Percentiles rank a stretch among this genome's conserved stretches.
Conservation (phyloP, 2,329 filamentous ascomycete species). For the Chaetomium sp. region DNA sequence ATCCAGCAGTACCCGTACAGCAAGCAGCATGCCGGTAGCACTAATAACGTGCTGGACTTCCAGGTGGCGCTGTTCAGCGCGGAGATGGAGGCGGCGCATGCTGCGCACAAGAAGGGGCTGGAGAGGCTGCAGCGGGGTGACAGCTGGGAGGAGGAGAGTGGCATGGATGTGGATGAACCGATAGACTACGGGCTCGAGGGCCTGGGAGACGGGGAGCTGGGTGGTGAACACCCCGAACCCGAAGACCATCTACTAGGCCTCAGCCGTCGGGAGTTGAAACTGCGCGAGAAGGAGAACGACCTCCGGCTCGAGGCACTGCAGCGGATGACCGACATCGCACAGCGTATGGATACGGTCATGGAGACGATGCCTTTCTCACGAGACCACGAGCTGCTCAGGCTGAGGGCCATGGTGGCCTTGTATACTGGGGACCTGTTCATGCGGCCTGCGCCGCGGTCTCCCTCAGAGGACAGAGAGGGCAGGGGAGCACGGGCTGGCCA, state of each 20-base stretch:
- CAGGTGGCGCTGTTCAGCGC: constrained; percentile 79
- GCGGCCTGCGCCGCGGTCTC: constrained; percentile 41
- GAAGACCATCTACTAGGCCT: constrained; percentile 8
- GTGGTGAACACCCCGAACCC: constrained; percentile 27
- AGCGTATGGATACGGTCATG: constrained; percentile 71
- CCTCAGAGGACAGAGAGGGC: constrained; percentile 39
- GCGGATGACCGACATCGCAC: constrained; percentile 64
- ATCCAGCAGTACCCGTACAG: constrained; percentile 77
- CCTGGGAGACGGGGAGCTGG: constrained; percentile 30
- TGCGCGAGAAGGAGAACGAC: constrained; percentile 42
- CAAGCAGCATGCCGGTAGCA: constrained; percentile 56
- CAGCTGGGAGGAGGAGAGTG: constrained; percentile 30
- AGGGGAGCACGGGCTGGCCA: constrained; percentile 42
- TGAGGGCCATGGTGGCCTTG: constrained; percentile 73
- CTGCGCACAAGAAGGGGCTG: constrained; percentile 55
- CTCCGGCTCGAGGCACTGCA: constrained; percentile 56
- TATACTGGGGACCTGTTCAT: constrained; percentile 72
- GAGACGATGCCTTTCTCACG: constrained; percentile 70
- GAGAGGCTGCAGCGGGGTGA: constrained; percentile 39
- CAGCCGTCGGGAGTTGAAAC: constrained; percentile 32
- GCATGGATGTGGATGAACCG: constrained; percentile 30
- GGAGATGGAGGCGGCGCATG: constrained; percentile 75
- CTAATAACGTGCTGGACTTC: constrained; percentile 71
- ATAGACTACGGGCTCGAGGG: constrained; percentile 26
- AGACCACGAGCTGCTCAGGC: constrained; percentile 64